Percentiles rank a stretch among this genome's conserved stretches.
Evolutionary conservation across 176 grass and related monocot genomes (phyloP).

Genomic region (Chrysopogon serrulatus): DNA sequence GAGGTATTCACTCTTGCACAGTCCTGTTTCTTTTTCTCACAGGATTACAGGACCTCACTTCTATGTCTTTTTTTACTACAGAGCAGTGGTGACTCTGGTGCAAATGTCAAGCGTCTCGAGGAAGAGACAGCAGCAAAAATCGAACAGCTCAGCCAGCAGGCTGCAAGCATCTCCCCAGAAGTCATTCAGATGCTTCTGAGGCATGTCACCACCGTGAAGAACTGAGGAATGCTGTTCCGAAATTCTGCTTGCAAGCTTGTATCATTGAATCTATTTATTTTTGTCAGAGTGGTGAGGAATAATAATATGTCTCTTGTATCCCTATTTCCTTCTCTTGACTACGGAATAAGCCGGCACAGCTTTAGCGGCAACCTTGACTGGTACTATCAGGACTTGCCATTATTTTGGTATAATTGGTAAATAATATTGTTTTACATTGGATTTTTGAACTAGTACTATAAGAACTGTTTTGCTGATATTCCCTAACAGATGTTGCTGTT

Average conservation of each 20-base stretch:
- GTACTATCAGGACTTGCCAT: background rate
- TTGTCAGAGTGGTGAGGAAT: background rate
- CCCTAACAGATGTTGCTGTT: background rate
- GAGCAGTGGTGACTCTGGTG: conserved; percentile 67
- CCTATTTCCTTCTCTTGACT: background rate
- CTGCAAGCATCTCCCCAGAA: conserved; percentile 45
- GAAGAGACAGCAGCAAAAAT: conserved; percentile 61
- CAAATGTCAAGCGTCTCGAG: conserved; percentile 71
- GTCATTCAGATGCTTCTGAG: conserved; percentile 71
- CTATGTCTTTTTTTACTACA: conserved; percentile 7
- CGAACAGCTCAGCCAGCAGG: conserved; percentile 40
- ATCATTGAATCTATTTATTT: background rate
- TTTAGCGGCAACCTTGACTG: background rate
- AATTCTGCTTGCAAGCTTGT: background rate
- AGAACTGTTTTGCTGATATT: background rate
- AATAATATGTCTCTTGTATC: background rate
- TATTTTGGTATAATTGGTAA: background rate
- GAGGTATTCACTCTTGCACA: conserved; percentile 38
- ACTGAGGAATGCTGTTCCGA: background rate
- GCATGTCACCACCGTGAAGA: conserved; percentile 67
- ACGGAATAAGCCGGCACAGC: conserved; percentile 2
- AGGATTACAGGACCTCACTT: background rate
- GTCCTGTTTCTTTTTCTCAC: background rate
- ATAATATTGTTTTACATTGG: background rate
- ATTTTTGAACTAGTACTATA: background rate